Evolutionary conservation across 148 eudicot genomes (phyloP).

Genomic region (Chenopodium quinoa): DNA sequence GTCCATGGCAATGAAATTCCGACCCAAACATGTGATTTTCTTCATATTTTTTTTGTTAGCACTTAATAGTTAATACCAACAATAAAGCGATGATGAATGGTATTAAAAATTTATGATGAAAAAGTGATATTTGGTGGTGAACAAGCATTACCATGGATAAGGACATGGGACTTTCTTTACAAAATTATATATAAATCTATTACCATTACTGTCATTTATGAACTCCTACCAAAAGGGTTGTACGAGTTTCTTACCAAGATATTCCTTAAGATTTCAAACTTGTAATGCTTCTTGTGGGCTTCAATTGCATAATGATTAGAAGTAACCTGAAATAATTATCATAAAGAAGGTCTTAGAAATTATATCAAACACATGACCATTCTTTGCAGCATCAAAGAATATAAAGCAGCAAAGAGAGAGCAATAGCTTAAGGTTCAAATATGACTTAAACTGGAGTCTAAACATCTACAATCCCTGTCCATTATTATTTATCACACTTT

Average conservation of each 20-base stretch:
- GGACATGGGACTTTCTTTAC: not conserved
- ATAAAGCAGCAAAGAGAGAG: not conserved
- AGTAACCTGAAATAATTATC: conserved; percentile 56
- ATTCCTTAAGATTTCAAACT: conserved; percentile 63
- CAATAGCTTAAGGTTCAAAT: not conserved
- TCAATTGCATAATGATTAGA: conserved; percentile 76
- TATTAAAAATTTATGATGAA: no score
- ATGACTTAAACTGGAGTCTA: no score
- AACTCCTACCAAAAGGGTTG: not conserved
- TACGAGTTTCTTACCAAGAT: conserved; percentile 51
- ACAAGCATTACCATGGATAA: not conserved
- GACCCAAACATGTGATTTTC: not conserved
- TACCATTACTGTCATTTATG: not conserved
- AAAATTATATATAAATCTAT: not conserved
- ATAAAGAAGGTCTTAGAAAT: not conserved
- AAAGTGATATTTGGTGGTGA: not conserved
- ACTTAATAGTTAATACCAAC: not conserved
- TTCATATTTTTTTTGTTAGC: not conserved
- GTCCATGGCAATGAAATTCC: not conserved
- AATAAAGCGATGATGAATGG: not conserved
- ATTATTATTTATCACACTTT: no score
- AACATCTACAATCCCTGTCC: no score
- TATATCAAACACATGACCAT: not conserved
- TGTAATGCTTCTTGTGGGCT: conserved; percentile 92
- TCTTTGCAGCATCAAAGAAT: not conserved